Percentiles rank a stretch among this genome's conserved stretches.
These are phyloP conservation scores for Aspergillus oerlinghausenensis DNA, from an alignment of 2,329 filamentous ascomycete genomes.

Conservation along the genomic window DNA sequence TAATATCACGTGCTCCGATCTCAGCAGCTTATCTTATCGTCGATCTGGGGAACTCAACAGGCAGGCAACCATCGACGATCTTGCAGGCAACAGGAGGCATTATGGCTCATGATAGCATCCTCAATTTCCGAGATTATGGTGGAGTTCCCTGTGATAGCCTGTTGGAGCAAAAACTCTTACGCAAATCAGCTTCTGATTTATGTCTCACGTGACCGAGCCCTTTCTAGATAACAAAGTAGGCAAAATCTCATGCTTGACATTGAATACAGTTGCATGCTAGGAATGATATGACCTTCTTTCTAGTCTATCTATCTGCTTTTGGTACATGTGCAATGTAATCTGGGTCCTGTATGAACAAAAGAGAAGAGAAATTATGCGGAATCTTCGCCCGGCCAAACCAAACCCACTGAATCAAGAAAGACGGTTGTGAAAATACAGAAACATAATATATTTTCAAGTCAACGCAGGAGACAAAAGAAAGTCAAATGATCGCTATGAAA, in stretches of 20 bases:
- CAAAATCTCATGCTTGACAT: neutral
- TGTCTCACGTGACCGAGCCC: too few relatives aligned
- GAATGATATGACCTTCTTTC: neutral
- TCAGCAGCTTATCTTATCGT: neutral
- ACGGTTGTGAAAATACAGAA: constrained; percentile 16
- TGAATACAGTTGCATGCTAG: neutral
- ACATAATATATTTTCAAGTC: constrained; percentile 17
- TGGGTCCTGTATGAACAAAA: constrained; percentile 6
- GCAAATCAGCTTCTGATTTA: too few relatives aligned
- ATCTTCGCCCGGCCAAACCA: constrained; percentile 6
- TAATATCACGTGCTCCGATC: neutral
- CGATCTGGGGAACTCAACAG: neutral
- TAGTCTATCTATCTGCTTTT: constrained; percentile 21
- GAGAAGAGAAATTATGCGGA: constrained; percentile 2
- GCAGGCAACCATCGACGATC: neutral
- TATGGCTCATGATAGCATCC: neutral
- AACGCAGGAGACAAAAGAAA: constrained; percentile 7
- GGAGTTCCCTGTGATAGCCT: too few relatives aligned
- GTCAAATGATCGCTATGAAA: constrained; percentile 23
- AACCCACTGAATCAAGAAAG: constrained; percentile 6
- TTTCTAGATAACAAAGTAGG: too few relatives aligned
- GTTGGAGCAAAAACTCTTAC: too few relatives aligned
- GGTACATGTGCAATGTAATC: constrained; percentile 16
- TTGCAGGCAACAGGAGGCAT: neutral
- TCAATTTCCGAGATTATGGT: neutral